Base-by-base conservation (phyloP, 805 yeast genomes). In the Wickerhamiella domercqiae region DNA sequence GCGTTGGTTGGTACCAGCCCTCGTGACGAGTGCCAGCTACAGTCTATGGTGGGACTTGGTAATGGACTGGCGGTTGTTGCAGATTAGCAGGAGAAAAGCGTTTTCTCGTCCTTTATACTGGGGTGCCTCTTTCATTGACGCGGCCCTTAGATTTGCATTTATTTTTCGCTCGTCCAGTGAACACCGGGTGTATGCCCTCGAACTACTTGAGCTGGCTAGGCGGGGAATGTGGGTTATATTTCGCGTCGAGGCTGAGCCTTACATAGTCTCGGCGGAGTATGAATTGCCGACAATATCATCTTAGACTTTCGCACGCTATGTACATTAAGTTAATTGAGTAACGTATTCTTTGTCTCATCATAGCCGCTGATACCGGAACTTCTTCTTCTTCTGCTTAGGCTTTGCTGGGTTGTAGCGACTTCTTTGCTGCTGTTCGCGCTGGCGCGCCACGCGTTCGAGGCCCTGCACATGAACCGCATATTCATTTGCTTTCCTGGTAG, bases 161-260 rank as follows among this genome's bases (percentile, higher is more conserved):
- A 47, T 79, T 7, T 60, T 75, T 47, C 72, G 74, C 49, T 47
- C 70, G 15, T 58, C 69, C 11, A 52, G 54, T 18, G 79, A 70
- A 45, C 56, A 65, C 20, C 86, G 90, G 1, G 67, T 74, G 39
- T 77, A 79, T 44, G 57, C 70, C 7, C 60, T 82, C 39, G 90
- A 86, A 50, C 46, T 71, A 3, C 57, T 86, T 37, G 98, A 90
- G 54, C 63, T 90, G 5, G 47, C 76, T 6, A 67, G 98, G 59
- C 68, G 98, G 52, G 81, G 86, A 73, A 58, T 83, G 36, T 90
- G 99, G 99, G 71, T 84, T 30, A 68, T 81, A 43, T 62, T 87
- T 52, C 77, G 90, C 51, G 60, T 86, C 14, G 97, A 90, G 47
- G 71, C 78, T 21, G 96, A 87, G 52, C 75, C 66, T 52, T 51